Evolutionary conservation across 768 basidiomycete species (phyloP).

Genomic region (Kwoniella heveanensis): DNA sequence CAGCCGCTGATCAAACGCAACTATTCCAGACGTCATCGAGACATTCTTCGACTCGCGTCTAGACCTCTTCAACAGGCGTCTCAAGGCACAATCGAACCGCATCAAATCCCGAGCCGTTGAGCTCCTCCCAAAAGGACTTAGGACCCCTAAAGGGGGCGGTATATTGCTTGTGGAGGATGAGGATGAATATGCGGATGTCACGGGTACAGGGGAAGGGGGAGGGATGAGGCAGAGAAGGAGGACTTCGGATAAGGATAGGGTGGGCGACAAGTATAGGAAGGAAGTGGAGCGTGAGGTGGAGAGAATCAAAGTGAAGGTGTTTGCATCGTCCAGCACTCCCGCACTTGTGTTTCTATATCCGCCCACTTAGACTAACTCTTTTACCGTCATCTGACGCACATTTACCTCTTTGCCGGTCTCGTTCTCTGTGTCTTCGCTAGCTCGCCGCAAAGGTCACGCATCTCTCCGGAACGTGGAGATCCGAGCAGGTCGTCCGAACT

Average conservation of each 20-base stretch:
- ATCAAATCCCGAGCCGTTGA: constrained; percentile 81
- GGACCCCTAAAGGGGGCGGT: constrained; percentile 47
- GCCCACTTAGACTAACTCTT: too few relatives aligned
- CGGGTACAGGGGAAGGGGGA: neutral
- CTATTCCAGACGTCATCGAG: constrained; percentile 76
- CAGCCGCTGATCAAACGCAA: too few relatives aligned
- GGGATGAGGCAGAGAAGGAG: constrained; percentile 6
- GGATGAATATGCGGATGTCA: constrained; percentile 5
- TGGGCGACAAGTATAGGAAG: constrained; percentile 65
- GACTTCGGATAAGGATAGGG: constrained; percentile 47
- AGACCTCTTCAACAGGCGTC: constrained; percentile 65
- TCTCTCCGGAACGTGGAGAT: constrained; percentile 85
- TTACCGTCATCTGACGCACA: neutral
- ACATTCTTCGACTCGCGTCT: constrained; percentile 85
- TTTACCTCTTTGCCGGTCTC: constrained; percentile 74
- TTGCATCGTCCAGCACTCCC: too few relatives aligned
- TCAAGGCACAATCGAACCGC: constrained; percentile 82
- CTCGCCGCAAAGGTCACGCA: constrained; percentile 76
- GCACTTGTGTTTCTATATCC: too few relatives aligned
- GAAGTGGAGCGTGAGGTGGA: constrained; percentile 84
- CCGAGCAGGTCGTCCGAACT: constrained; percentile 61
- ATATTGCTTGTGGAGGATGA: constrained; percentile 38
- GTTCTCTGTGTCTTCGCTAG: constrained; percentile 58
- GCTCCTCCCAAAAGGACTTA: constrained; percentile 65
- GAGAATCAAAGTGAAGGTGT: constrained; percentile 80